Conservation (phyloP, 345 rosid genomes). For the Tarenaya hassleriana region DNA sequence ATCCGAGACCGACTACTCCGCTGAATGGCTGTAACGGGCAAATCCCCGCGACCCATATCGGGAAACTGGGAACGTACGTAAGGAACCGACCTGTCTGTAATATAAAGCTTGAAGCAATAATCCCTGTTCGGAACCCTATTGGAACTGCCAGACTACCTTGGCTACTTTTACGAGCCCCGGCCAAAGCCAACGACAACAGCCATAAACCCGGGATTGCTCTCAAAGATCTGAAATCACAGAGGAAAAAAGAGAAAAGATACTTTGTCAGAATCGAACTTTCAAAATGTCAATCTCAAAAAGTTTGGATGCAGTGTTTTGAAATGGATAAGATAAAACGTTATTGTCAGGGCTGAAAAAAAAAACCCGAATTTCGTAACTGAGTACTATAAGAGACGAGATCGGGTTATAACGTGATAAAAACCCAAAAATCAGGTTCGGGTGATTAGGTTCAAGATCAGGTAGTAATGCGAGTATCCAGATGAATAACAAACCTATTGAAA, state of each 20-base stretch:
- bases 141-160: conserved; percentile 62
- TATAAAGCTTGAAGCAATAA: conserved; percentile 54
- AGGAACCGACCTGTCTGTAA: conserved; percentile 61
- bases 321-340: no score
- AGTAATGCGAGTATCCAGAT: no score
- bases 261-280: no score
- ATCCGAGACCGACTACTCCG: conserved; percentile 64
- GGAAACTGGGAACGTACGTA: conserved; percentile 33
- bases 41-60: conserved; percentile 60
- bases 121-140: conserved; percentile 66
- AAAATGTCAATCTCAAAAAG: no score
- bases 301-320: no score
- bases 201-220: conserved; percentile 70
- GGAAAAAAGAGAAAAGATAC: conserved; percentile 3
- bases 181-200: conserved; percentile 65
- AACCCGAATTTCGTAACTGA: no score
- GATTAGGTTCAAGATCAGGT: no score
- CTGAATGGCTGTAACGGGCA: conserved; percentile 74
- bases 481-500: no score
- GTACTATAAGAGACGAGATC: no score
- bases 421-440: no score
- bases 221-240: conserved; percentile 46
- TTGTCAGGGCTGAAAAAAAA: no score
- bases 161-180: conserved; percentile 53
- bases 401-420: no score